Evolutionary conservation across 805 yeast genomes (phyloP), one percentile per base, ranked within the genome.

Genomic region (Teunomyces tritomae): DNA sequence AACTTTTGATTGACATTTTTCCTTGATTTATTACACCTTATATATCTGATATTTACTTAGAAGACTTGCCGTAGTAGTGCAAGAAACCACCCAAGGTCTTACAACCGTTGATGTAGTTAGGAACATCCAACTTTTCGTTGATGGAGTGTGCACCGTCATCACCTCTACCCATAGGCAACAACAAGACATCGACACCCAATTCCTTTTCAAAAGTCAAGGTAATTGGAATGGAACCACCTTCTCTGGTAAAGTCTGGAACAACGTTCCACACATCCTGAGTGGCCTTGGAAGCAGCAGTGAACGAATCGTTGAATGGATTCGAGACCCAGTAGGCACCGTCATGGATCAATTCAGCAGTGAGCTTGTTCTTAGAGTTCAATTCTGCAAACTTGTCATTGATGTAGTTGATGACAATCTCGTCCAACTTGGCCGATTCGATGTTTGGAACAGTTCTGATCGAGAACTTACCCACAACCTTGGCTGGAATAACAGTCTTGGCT

Each of bases 121-220:
- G 73, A 45, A 90, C 76, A 65, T 95, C 87, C 59, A 94, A 73
- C 76, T 94, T 94, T 74, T 94, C 99, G 65, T 94, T 94, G 61
- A 94, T 90, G 17, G 97, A 89, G 69, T 94, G 99, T 41, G 99
- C 99, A 59, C 99, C 99, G 64, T 94, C 99, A 67, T 94, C 97
- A 57, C 99, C 99, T 73, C 95, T 86, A 55, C 99, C 99, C 87
- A 94, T 87, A 54, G 99, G 99, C 59, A 94, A 80, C 62, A 94
- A 77, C 54, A 94, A 76, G 29, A 91, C 98, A 53, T 84, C 84
- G 20, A 95, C 87, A 59, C 87, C 84, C 62, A 94, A 79, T 64
- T 83, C 84, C 61, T 90, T 78, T 75, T 94, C 97, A 71, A 94
- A 94, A 30, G 96, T 86, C 57, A 94, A 71, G 17, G 99, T 92